Base-by-base conservation (phyloP, 208 protist genomes). In the Leishmania lainsoni region DNA sequence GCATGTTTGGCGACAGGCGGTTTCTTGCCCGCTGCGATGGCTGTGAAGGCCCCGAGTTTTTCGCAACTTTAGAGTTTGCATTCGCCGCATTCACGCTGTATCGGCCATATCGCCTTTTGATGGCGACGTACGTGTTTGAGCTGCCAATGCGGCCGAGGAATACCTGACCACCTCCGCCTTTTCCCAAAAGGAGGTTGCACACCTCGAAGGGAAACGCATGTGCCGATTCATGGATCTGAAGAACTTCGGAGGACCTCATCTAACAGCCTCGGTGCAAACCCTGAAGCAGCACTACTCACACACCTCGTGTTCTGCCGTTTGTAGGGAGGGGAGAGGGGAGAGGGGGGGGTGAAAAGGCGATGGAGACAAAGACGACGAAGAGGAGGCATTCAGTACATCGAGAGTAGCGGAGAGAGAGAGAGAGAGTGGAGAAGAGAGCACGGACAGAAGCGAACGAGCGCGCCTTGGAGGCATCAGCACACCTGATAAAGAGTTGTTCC, bases 81-180 rank as follows among this genome's bases (percentile, higher is more conserved):
- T 20, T 49, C 45, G 52, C 3, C 22, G 14, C 45, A 69, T 45
- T 83, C 35, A 1, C 6, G 39, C 80, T 48, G 49, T 32, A 56
- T 59, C 73, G 83, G 32, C 48, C 70, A 80, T 91, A 97, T 3
- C 90, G 77, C 4, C 91, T 91, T 63, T 97, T 97, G 68, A 97
- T 86, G 3, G 93, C 93, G 51, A 94, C 88, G 16, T 93, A 83
- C 45, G 90, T 83, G 12, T 87, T 54, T 0, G 87, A 91, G 12
- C 69, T 59, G 12, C 65, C 66, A 45, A 88, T 45, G 17, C 86
- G 87, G 5, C 84, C 93, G n/a, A 97, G 84, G 66, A 93, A 97
- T 26, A 97, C 93, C 1, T 89, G 83, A 16, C 91, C 93, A 80
- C 91, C 94, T 0, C 90, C 89, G 56, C 93, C 93, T n/a, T 84